Evolutionary conservation across 148 eudicot genomes (phyloP).

Genomic region (Chenopodium quinoa): DNA sequence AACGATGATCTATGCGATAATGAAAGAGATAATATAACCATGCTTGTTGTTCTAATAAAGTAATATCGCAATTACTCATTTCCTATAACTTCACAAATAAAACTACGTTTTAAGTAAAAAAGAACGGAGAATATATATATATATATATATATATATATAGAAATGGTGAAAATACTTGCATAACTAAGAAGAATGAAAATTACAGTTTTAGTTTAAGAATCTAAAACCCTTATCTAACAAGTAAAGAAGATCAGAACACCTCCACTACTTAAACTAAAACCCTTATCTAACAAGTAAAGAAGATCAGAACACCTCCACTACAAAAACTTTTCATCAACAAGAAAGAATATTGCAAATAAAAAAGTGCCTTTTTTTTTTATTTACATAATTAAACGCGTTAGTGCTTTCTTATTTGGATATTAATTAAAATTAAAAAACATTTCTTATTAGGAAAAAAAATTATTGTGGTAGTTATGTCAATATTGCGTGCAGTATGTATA

Average conservation of each 20-base stretch:
- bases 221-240: slow-evolving; percentile 1
- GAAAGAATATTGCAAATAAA: neutral
- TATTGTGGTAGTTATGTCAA: neutral
- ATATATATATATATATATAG: too few species aligned
- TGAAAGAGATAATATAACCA: too few species aligned
- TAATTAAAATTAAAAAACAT: neutral
- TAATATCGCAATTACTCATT: too few species aligned
- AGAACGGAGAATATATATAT: too few species aligned
- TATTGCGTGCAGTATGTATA: neutral
- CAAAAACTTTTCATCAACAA: neutral
- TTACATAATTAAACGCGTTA: slow-evolving; percentile 3
- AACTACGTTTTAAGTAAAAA: too few species aligned
- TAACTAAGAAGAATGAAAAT: neutral
- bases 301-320: slow-evolving; percentile 1
- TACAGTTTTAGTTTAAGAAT: neutral
- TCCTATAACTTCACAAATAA: too few species aligned
- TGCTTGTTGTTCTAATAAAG: too few species aligned
- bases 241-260: slow-evolving; percentile 8
- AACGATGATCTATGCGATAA: too few species aligned
- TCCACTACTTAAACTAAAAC: neutral
- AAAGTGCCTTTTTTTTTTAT: neutral
- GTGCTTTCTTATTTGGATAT: neutral
- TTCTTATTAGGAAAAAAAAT: neutral
- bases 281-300: slow-evolving; percentile 19
- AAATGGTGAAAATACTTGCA: too few species aligned